Evolutionary conservation across 2,329 filamentous ascomycete species (phyloP), one percentile per base, ranked within the genome.

Genomic region (Hypoxylon sp.): DNA sequence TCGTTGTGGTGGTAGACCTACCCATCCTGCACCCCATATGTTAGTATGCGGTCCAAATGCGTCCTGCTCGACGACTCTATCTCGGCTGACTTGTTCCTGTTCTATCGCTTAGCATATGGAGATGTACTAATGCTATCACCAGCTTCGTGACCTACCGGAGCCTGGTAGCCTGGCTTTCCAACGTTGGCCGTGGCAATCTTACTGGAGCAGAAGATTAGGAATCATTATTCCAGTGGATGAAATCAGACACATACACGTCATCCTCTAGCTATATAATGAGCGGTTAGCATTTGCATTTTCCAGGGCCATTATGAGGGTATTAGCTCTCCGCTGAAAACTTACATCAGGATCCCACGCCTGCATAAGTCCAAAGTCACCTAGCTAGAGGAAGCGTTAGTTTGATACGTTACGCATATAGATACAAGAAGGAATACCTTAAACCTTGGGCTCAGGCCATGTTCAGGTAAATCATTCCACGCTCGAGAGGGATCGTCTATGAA

Each of bases 41-140:
- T 63, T 63, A 13, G 60, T 63, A 35, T 63, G 60, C 6, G 53
- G 49, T 46, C 60, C 60, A 15, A 63, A 55, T 8, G 52, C 52
- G 3, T 48, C 29, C 2, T 38, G 23, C 18, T 60, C 46, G 2
- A 51, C 10, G 4, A 40, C 37, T 17, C 52, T 45, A 4, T 13
- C 9, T 9, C 33, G 31, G 9, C 57, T 20, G 9, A 49, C 56
- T 42, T 63, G 60, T 20, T 63, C 60, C 60, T 63, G 31, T 49
- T 13, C 18, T 18, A n/a, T 15, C 11, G 2, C 11, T 62, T 42
- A 58, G 47, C 5, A 27, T 20, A 26, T 11, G 6, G 13, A 13
- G n/a, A 33, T 18, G 17, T 41, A 10, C 20, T 3, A 11, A 15
- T 24, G 15, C 7, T 4, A n/a, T 11, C 24, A n/a, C 10, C 3